Evolutionary conservation across 495 filamentous ascomycete genomes (phyloP), one percentile per base, ranked within the genome.

Genomic region (Hypomontagnella monticulosa): DNA sequence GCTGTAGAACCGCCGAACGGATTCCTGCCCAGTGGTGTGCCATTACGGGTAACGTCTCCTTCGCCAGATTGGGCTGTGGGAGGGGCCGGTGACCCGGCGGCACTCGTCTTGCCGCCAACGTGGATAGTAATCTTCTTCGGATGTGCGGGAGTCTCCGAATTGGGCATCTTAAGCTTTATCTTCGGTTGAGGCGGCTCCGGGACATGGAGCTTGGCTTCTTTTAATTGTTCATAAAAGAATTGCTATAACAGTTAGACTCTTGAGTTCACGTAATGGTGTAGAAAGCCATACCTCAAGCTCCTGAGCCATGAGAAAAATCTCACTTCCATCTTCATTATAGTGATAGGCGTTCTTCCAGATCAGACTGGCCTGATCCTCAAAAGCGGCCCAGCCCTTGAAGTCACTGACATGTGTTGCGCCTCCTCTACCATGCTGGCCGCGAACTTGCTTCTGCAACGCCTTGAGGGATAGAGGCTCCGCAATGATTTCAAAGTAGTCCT

Each of bases 291-390:
- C 92, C 84, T 96, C 85, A 10, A 97, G 83, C 32, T 91, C 83
- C 15, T 85, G 85, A 15, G 91, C 91, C 55, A 93, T 80, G 15
- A 81, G 77, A 49, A 83, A 89, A 37, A 97, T 90, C 12, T 89
- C 87, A 67, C 93, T 96, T 2, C 84, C 90, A 67, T 96, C 93
- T 69, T 96, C 93, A 66, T 97, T 97, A 76, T 93, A 97, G 27
- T 87, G 84, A 48, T 88, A 86, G 4, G 93, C 93, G 77, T 97
- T 97, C 36, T 82, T 84, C 91, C 92, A 96, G 27, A 97, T 88
- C 53, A 88, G 84, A 63, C 83, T 87, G 43, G 91, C 80, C 58
- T 89, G 91, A 10, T 90, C 85, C 74, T 93, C 91, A 58, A 97
- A 94, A 3, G 85, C 81, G 40, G 86, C 76, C 93, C 93, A 97